Evolutionary conservation across 2,329 filamentous ascomycete species (phyloP).

Genomic region (Fusarium sp.): DNA sequence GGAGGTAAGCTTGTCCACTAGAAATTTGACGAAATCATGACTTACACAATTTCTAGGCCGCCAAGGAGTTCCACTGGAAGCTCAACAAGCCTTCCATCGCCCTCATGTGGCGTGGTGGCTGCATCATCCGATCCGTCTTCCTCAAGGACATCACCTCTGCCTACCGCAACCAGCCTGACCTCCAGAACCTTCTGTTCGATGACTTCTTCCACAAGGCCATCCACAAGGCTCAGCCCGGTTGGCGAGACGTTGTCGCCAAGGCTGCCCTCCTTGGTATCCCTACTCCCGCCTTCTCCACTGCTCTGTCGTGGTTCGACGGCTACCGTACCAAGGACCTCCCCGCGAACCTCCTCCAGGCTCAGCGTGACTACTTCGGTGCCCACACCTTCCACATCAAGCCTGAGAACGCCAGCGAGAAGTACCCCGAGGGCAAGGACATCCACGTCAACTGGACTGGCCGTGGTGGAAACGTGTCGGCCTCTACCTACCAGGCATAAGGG

Average conservation of each 20-base stretch:
- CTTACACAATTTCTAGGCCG: constrained; percentile 69
- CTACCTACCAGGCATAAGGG: constrained; percentile 93
- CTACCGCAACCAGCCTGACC: constrained; percentile 92
- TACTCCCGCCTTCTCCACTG: constrained; percentile 95
- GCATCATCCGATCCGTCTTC: constrained; percentile 99
- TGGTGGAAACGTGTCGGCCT: constrained; percentile 96
- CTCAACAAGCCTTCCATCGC: constrained; percentile 99
- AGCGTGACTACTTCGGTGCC: constrained; percentile 99
- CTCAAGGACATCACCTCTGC: constrained; percentile 99
- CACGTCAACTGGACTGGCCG: constrained; percentile 99
- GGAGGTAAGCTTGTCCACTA: constrained; percentile 70
- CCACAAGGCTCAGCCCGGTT: constrained; percentile 92
- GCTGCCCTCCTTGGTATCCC: constrained; percentile 94
- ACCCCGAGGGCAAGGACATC: constrained; percentile 86
- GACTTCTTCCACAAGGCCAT: constrained; percentile 99
- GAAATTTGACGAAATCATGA: not conserved
- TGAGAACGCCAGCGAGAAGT: constrained; percentile 80
- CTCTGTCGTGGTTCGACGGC: constrained; percentile 97
- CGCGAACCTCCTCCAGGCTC: constrained; percentile 97
- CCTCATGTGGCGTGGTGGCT: constrained; percentile 99
- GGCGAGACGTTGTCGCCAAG: constrained; percentile 93
- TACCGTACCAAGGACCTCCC: constrained; percentile 98
- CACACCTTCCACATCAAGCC: constrained; percentile 93
- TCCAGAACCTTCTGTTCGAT: constrained; percentile 98
- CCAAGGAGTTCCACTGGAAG: constrained; percentile 97